Base-by-base conservation (phyloP, 441 rosid genomes). In the Adansonia grandidieri region DNA sequence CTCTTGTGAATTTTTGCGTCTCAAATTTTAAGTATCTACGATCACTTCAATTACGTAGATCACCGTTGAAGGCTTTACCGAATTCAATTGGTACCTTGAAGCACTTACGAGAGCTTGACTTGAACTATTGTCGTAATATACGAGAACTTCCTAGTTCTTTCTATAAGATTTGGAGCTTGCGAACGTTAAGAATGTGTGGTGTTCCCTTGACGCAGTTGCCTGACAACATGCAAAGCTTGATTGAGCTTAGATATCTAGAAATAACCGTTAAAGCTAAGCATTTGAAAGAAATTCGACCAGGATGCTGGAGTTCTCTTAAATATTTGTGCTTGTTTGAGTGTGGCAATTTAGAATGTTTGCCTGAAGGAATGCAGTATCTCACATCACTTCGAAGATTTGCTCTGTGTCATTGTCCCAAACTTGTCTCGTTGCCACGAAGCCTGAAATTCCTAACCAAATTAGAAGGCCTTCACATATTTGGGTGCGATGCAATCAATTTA, bases 331-430 rank as follows among this genome's bases (percentile, higher is more conserved):
- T 63, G 19, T 5, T 10, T 11, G 0, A 0, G 0, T 62, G 66
- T 28, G 8, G 0, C 2, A 28, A 5, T 62, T 62, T 13, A 28
- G 19, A 63, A 32, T 63, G 5, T 63, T 14, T 63, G 5, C 13
- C 40, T 14, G 17, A 63, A 14, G 10, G 44, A 5, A 63, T 63
- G 4, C 4, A 63, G 0, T 13, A 32, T 17, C 45, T 63, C 45
- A 32, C 67, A 2, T 58, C 64, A 8, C 64, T 58, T 20, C 28
- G 64, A 20, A 58, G 3, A 58, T 22, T 58, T 1, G 0, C 0
- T 20, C 4, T 58, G 32, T 0, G 0, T 4, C 0, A 0, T 8
- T 58, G 32, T 20, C 0, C 0, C 1, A 8, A 19, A 1, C 32
- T 58, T 20, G 14, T 20, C 13, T 20, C 32, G 2, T 3, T 20